Evolutionary conservation across 1,284 basidiomycete species (phyloP).

Genomic region (Ganoderma sinense): DNA sequence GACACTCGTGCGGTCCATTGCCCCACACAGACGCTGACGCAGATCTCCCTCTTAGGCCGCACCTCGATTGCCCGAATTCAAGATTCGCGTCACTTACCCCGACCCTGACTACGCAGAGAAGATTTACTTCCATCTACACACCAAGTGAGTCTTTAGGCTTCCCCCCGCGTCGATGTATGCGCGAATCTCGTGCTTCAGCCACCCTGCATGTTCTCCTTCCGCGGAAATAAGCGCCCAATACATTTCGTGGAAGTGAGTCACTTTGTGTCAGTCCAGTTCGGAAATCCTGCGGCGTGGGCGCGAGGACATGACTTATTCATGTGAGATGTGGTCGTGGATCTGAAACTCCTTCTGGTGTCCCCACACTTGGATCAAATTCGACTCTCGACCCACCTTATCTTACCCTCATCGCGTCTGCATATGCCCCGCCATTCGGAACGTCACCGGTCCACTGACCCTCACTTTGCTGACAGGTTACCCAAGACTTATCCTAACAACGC

Average conservation of each 20-base stretch:
- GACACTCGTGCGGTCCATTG: neutral
- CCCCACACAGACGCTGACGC: conserved; percentile 20
- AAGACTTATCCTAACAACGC: conserved; percentile 79
- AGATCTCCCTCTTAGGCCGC: conserved; percentile 58
- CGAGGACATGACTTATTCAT: neutral
- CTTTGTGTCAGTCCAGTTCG: neutral
- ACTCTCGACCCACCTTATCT: neutral
- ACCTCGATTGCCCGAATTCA: conserved; percentile 72
- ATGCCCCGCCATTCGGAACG: neutral
- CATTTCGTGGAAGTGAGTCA: conserved; percentile 5
- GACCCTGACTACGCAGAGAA: conserved; percentile 59
- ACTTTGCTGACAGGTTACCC: conserved; percentile 62
- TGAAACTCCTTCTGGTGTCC: neutral
- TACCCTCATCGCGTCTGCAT: neutral
- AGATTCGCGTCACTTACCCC: conserved; percentile 72
- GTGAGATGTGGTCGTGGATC: neutral
- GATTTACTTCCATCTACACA: conserved; percentile 69
- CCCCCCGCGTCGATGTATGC: neutral
- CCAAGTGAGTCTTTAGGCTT: conserved; percentile 57
- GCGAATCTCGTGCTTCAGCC: neutral
- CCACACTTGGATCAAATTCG: neutral
- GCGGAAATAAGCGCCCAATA: conserved; percentile 14
- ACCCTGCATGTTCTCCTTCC: neutral
- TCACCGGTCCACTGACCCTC: neutral
- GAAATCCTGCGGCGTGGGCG: neutral